Base-by-base conservation (phyloP, 306 rosid species). In the Prosopis cineraria region DNA sequence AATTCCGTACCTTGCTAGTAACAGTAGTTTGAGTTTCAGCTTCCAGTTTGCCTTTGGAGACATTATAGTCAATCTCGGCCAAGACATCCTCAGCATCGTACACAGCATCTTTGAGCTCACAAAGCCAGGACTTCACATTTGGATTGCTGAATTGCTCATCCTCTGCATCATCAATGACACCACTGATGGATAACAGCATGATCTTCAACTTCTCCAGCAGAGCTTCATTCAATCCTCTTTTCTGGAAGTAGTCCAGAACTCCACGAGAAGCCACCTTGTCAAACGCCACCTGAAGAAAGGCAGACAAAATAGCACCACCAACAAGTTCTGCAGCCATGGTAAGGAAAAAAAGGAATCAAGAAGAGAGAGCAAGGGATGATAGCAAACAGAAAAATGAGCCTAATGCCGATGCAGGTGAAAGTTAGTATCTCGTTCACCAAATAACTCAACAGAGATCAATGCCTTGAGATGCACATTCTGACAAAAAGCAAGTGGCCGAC, bases 251-350 rank as follows among this genome's bases (percentile, higher is more conserved):
- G 10, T 6, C 1, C 1, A 48, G 10, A 5, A 6, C 1, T 6
- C 7, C 17, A 5, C 24, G 10, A 6, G 56, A 19, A 48, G 24
- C 56, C 56, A 48, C 19, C 24, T 9, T 5, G 24, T 19, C 56
- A 48, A 48, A 48, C 5, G 56, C 24, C 56, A 48, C 24, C 24
- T 48, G 56, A 48, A 48, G 56, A 10, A 68, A 55, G 0, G 80
- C 59, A 22, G 85, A 76, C 22, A 81, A 25, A 71, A 81, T 2
- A 34, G 80, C 80, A 33, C 45, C 80, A 6, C 80, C 84, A 12
- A 44, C 72, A 34, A 76, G 14, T 4, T 1, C 74, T 9, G 8
- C 79, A 31, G 62, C 83, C 83, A 73, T 79, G 40, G n/a, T 25
- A 39, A 12, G 12, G 10, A 8, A 12, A 39, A 39, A 1, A 8